These are phyloP conservation scores for Gaeumannomyces tritici DNA, from an alignment of 2,329 filamentous ascomycete genomes.

Conservation along the genomic window DNA sequence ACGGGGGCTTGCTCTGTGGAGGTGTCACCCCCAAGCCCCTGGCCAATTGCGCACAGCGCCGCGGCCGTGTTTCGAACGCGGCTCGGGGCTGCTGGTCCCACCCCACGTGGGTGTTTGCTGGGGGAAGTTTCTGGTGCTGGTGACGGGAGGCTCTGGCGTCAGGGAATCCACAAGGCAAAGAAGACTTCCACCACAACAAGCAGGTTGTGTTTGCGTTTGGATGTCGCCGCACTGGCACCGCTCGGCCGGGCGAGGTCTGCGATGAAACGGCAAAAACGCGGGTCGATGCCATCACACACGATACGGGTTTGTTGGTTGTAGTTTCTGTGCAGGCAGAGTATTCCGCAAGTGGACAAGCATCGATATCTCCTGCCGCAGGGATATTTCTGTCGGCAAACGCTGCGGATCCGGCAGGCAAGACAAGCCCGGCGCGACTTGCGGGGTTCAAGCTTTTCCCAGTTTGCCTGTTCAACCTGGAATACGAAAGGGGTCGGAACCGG, in stretches of 20 bases:
- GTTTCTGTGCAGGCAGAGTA: background rate
- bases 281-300: background rate
- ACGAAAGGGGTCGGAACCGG: too few relatives aligned
- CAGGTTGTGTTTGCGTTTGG: background rate
- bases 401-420: too few relatives aligned
- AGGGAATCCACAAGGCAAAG: background rate
- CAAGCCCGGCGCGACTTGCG: too few relatives aligned
- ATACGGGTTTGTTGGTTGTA: background rate
- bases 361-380: too few relatives aligned
- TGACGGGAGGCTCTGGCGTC: background rate
- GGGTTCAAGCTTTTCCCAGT: too few relatives aligned
- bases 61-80: background rate
- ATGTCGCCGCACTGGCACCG: background rate
- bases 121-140: background rate
- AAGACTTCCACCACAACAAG: too few relatives aligned
- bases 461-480: too few relatives aligned
- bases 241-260: background rate
- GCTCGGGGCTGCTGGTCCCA: background rate
- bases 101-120: background rate
- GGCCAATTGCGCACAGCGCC: background rate
- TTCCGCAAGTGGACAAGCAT: too few relatives aligned
- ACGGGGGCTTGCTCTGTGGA: background rate
- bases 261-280: background rate
- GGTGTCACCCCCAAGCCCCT: background rate
- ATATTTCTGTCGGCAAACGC: too few relatives aligned